Conservation (phyloP, 345 rosid genomes). For the Salix koriyanagi region DNA sequence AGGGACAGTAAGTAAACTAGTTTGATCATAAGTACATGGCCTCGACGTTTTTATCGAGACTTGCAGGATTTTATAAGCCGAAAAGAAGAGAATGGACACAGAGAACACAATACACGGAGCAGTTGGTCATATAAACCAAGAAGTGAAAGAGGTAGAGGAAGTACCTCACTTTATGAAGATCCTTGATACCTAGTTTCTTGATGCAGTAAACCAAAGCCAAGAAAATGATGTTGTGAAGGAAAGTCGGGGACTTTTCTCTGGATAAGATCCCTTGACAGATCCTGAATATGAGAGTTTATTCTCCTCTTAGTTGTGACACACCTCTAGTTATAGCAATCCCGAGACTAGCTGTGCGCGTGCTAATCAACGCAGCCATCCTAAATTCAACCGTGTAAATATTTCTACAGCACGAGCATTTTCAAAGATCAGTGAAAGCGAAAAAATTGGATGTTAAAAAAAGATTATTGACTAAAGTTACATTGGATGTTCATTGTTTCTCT, state of each 20-base stretch:
- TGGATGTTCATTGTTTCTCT: neutral
- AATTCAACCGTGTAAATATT: neutral
- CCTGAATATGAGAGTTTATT: neutral
- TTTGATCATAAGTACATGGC: neutral
- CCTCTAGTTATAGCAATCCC: neutral
- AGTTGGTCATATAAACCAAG: neutral
- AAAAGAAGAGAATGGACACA: neutral
- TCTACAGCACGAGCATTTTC: neutral
- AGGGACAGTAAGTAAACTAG: neutral
- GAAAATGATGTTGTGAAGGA: neutral
- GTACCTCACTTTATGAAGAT: constrained; percentile 2
- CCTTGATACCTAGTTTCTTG: neutral
- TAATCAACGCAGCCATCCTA: neutral
- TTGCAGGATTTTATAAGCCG: neutral
- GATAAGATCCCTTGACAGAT: neutral
- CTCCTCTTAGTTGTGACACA: neutral
- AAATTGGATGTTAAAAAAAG: neutral
- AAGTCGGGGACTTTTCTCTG: neutral
- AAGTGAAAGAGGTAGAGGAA: neutral
- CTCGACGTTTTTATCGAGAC: neutral
- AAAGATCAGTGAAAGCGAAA: neutral
- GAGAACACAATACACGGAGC: neutral
- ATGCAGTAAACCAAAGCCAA: neutral
- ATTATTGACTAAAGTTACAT: neutral
- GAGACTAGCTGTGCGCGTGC: neutral